Evolutionary conservation across 2,329 filamentous ascomycete species (phyloP).

Genomic region (Colletotrichum liriopes): DNA sequence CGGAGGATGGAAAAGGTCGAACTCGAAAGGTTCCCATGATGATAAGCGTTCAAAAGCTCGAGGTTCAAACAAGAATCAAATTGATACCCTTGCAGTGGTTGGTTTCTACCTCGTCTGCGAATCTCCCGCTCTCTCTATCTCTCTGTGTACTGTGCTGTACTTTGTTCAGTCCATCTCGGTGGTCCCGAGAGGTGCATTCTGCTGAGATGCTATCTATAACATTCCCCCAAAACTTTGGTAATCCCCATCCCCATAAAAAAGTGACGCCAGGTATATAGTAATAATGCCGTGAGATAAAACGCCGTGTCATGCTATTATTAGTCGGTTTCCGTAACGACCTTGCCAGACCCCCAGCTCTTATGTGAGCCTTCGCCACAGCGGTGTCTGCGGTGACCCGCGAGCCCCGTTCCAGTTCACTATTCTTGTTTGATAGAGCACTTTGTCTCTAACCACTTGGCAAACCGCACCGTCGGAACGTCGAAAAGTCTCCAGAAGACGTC

Average conservation of each 20-base stretch:
- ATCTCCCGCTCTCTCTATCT: background rate
- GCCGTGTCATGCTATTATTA: slow-evolving; percentile 42
- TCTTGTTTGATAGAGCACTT: slow-evolving; percentile 54
- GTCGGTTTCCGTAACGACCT: slow-evolving; percentile 35
- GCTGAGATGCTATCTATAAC: slow-evolving; percentile 23
- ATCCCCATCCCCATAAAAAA: slow-evolving; percentile 10
- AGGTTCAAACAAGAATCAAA: slow-evolving; percentile 31
- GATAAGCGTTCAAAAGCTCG: no score
- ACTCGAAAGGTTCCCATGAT: slow-evolving; percentile 27
- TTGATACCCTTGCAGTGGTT: slow-evolving; percentile 32
- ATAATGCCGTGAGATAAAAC: slow-evolving; percentile 38
- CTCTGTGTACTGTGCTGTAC: slow-evolving; percentile 7
- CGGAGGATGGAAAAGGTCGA: slow-evolving; percentile 32
- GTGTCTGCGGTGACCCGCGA: slow-evolving; percentile 14
- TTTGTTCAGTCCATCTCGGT: slow-evolving; percentile 7
- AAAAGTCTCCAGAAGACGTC: slow-evolving; percentile 71
- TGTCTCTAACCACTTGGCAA: slow-evolving; percentile 70
- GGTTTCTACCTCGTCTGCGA: slow-evolving; percentile 18
- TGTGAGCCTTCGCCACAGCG: slow-evolving; percentile 15
- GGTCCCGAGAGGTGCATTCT: slow-evolving; percentile 29
- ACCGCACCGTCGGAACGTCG: slow-evolving; percentile 69
- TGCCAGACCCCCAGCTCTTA: slow-evolving; percentile 13
- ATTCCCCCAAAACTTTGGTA: slow-evolving; percentile 13
- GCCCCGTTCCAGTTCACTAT: slow-evolving; percentile 9
- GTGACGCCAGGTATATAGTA: slow-evolving; percentile 42